Base-by-base conservation (phyloP, 108 stramenopile species). In the Cyclostephanos tholiformis region DNA sequence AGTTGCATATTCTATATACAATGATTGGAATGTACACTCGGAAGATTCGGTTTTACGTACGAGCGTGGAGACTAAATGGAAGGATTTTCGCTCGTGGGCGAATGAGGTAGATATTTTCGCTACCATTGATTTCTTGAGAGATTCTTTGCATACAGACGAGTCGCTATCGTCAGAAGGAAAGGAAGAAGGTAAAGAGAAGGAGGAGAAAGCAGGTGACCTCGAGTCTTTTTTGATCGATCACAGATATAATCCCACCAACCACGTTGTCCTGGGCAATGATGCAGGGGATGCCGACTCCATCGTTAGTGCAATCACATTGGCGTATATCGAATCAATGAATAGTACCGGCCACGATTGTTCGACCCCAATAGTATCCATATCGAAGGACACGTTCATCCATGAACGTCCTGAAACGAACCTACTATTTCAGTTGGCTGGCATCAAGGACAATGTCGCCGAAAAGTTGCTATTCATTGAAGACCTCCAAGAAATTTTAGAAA, bases 211-310 rank as follows among this genome's bases (percentile, higher is more conserved):
- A 19, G 19, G 2, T 6, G 30, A 22, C 51, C 44, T 82, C 22
- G 66, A 63, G 39, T 32, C 70, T 0, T 82, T 75, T 38, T 51
- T 84, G 60, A 58, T 50, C 16, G 38, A 80, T 14, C 69, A 49
- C 43, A 77, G 77, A 67, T 3, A 27, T 0, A 83, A 76, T 36
- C 78, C 82, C 46, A 65, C 82, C 6, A 39, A 38, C 23, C 87
- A 82, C 32, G 10, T 93, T 20, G 80, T 86, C 0, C 84, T 92
- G 30, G 94, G 94, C 13, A 95, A 95, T 75, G 85, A 86, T 74
- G 94, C 94, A 17, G 94, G 89, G 27, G 94, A 95, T 82, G 90
- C 94, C 0, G 94, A 95, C 72, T 86, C 88, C 23, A 85, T 95
- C 48, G 41, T 95, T 43, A 87, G 86, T 60, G 87, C 94, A 32